Evolutionary conservation across 768 basidiomycete genomes (phyloP), one percentile per base, ranked within the genome.

Genomic region (Lactarius psammicola): DNA sequence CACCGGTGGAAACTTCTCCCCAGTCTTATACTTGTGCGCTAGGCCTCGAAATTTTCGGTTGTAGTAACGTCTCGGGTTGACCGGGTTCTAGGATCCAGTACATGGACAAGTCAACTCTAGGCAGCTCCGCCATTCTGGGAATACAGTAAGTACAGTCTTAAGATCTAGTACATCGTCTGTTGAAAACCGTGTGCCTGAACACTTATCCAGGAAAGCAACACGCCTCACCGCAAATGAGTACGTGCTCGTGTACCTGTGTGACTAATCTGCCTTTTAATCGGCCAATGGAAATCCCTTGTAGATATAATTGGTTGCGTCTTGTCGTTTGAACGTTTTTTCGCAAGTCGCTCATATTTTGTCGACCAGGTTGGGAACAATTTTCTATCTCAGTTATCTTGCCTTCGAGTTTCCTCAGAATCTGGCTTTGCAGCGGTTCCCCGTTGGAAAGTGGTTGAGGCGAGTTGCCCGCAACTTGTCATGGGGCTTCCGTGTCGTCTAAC

Each of bases 361-460:
- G 33, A n/a, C 23, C 58, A 88, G 88, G 89, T 83, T 90, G 10
- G 88, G 89, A 17, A 89, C 88, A 5, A 82, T 90, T 40, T 89
- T 89, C 72, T 90, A 90, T 70, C 72, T 90, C 56, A 84, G 85
- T 70, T 90, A 89, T 70, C 81, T 90, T 11, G 70, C 79, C 10
- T 90, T 91, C 68, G 87, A 89, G 70, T 89, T 87, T 68, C 89
- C 88, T 0, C 89, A 89, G 72, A 90, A 89, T 70, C 75, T 89
- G 9, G 86, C 84, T 0, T 77, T 91, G 5, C 89, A 90, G 68
- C 80, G 82, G 18, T 89, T 89, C 70, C 88, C 88, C 0, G 88
- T 91, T 9, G 89, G 86, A 10, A 88, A 83, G 81, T 91, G 89
- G 89, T 88, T 91, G 85, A 89, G 87, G 89, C 83, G 63, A 31